Evolutionary conservation across 164 flowering plant species (phyloP).

Genomic region (Stephania japonica): DNA sequence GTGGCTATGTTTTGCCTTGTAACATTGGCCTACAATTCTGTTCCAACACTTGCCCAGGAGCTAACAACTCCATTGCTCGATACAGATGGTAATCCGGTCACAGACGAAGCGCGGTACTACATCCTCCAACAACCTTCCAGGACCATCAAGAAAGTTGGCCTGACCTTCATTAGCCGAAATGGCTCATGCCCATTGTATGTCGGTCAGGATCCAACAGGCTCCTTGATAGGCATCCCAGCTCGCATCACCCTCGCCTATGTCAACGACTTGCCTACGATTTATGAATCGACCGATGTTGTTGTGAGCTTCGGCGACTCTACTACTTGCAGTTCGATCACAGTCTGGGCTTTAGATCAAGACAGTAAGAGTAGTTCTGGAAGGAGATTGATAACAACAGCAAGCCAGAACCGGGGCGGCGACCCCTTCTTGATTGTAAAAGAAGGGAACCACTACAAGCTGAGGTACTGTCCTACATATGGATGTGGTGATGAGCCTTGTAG

Average conservation of each 20-base stretch:
- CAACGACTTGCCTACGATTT: slow-evolving; percentile 10
- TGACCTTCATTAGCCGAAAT: slow-evolving; percentile 16
- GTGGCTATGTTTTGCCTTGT: background rate
- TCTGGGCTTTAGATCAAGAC: slow-evolving; percentile 17
- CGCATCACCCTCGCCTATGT: slow-evolving; percentile 18
- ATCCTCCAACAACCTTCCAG: slow-evolving; percentile 5
- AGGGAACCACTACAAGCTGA: slow-evolving; percentile 7
- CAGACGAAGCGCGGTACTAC: slow-evolving; percentile 19
- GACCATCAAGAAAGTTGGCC: slow-evolving; percentile 9
- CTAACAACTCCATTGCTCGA: slow-evolving; percentile 15
- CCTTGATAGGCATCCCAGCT: slow-evolving; percentile 15
- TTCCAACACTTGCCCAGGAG: background rate
- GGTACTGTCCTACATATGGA: slow-evolving; percentile 22
- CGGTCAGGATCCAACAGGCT: slow-evolving; percentile 14
- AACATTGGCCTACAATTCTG: background rate
- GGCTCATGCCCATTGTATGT: slow-evolving; percentile 22
- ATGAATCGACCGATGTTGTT: slow-evolving; percentile 13
- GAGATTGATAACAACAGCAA: slow-evolving; percentile 1
- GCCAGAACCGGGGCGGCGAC: background rate
- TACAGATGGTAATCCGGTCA: slow-evolving; percentile 18
- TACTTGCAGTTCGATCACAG: slow-evolving; percentile 16
- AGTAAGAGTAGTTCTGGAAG: background rate
- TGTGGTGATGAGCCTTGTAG: slow-evolving; percentile 13
- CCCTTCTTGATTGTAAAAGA: slow-evolving; percentile 14
- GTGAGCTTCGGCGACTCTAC: slow-evolving; percentile 9